phyloP scores from a whole-genome alignment of 805 yeast genomes.

The Starmera dryadoides region DNA sequence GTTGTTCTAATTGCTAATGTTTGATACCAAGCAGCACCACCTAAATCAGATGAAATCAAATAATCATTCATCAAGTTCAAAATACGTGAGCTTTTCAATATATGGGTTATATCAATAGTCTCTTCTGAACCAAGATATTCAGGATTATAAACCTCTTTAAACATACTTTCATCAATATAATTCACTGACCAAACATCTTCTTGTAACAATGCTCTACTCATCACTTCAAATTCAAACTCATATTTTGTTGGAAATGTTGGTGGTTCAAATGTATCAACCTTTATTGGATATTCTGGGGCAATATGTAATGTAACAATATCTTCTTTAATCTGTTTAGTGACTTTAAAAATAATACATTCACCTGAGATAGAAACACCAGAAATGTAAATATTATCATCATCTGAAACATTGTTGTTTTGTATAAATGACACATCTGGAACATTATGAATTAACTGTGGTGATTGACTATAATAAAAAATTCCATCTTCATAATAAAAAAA shows the following conservation, averaged over 20 bases:
- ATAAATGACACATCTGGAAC: slow-evolving; percentile 33
- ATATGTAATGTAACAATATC: not conserved
- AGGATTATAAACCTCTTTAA: slow-evolving; percentile 42
- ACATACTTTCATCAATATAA: slow-evolving; percentile 30
- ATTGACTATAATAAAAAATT: slow-evolving; percentile 19
- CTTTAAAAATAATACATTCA: slow-evolving; percentile 15
- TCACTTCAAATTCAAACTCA: slow-evolving; percentile 18
- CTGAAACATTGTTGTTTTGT: slow-evolving; percentile 7
- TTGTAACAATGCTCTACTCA: slow-evolving; percentile 27
- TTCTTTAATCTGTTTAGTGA: not conserved
- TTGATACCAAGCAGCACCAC: slow-evolving; percentile 28
- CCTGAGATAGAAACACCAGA: slow-evolving; percentile 41
- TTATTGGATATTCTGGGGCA: not conserved
- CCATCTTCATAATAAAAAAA: slow-evolving; percentile 26
- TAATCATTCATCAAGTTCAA: slow-evolving; percentile 34
- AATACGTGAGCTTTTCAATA: slow-evolving; percentile 33
- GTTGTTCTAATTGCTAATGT: slow-evolving; percentile 19
- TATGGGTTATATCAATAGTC: slow-evolving; percentile 25
- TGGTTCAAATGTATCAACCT: not conserved
- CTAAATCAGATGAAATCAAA: slow-evolving; percentile 30
- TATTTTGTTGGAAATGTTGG: not conserved
- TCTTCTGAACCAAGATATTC: slow-evolving; percentile 34
- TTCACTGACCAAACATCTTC: slow-evolving; percentile 52
- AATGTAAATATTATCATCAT: slow-evolving; percentile 21
- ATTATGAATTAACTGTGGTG: slow-evolving; percentile 44